These are phyloP conservation scores for Fusarium pseudocircinatum DNA, from an alignment of 2,329 filamentous ascomycete genomes.

Conservation along the genomic window DNA sequence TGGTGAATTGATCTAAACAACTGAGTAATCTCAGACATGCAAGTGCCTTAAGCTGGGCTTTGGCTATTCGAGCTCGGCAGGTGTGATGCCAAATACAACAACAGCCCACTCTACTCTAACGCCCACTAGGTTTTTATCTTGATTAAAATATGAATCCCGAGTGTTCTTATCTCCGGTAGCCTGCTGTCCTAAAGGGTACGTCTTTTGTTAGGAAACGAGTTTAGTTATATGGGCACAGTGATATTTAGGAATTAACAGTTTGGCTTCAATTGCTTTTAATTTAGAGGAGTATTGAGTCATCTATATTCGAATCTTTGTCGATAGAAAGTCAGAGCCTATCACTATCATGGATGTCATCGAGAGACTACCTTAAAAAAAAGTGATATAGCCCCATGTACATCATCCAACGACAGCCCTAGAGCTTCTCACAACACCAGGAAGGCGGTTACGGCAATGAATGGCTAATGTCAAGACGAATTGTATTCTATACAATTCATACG, in stretches of 20 bases:
- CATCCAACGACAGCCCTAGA: not conserved
- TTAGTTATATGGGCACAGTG: not conserved
- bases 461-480: not conserved
- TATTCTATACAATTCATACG: conserved; percentile 14
- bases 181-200: not conserved
- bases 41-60: not conserved
- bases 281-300: not conserved
- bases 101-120: not conserved
- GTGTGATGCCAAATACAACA: not conserved
- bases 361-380: not conserved
- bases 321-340: not conserved
- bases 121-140: not conserved
- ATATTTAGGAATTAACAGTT: not conserved
- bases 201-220: not conserved
- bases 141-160: too few relatives aligned
- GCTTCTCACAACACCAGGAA: not conserved
- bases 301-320: not conserved
- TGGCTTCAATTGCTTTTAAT: not conserved
- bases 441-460: conserved; percentile 13
- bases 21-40: not conserved
- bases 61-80: not conserved
- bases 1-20: not conserved
- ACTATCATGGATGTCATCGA: not conserved
- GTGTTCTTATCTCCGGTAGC: not conserved
- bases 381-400: not conserved